Evolutionary conservation across 495 filamentous ascomycete species (phyloP), one percentile per base, ranked within the genome.

Genomic region (Lasiosphaeria ovina): DNA sequence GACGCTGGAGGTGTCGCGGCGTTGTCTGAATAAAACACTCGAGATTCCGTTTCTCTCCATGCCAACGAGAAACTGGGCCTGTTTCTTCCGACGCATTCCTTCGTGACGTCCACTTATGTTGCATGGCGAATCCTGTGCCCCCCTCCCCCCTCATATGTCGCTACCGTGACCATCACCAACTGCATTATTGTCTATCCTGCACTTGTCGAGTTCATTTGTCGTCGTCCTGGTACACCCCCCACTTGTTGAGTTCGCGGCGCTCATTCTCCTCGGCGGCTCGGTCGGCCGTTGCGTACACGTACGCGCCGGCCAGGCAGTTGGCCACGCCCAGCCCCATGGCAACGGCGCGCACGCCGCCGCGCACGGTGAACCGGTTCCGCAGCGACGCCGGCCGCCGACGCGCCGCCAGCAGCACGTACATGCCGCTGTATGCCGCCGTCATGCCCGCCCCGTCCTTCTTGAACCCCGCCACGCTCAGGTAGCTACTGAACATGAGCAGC

Each of bases 381-480:
- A 85, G 76, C 42, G 81, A 60, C 55, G 74, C 78, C 58, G 83
- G 84, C 58, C 80, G 82, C 60, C 88, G 81, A 57, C 90, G 82
- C 60, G 82, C 73, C 31, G 91, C 92, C 48, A 93, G 78, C 9
- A 97, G 73, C 14, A 92, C 76, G 72, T 98, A 98, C 24, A 96
- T 75, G 4, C 87, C 90, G 44, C 88, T 91, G 85, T 90, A 96
- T 3, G 93, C 91, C 16, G 89, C 91, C 11, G 85, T 89, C 54
- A 92, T 80, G 35, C 93, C 94, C 0, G 92, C 93, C 53, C 83
- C 85, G 65, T 97, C 94, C 55, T 85, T 86, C 70, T 88, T 86
- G 82, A 86, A 92, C 38, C 84, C 85, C 54, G 83, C 82, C 8
- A 96, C 70, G 70, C 92, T 93, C 49, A 93, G 81, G 74, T 96